phyloP scores from a whole-genome alignment of 805 yeast species.

The Danielozyma ontarioensis region DNA sequence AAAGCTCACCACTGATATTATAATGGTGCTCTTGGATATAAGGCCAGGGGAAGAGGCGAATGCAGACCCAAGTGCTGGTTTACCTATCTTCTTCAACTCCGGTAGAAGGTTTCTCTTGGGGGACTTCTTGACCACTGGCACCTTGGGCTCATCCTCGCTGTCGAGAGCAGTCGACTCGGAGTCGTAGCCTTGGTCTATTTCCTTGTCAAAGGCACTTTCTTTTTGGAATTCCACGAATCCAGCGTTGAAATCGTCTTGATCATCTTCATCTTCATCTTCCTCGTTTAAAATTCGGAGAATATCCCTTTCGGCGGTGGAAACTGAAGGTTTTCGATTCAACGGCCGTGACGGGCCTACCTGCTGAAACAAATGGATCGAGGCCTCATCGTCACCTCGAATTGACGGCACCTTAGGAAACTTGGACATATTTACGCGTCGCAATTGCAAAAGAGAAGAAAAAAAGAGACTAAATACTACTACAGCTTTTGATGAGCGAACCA shows the following conservation, averaged over 20 bases:
- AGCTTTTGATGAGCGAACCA: no score
- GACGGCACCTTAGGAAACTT: no score
- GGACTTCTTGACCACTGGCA: no score
- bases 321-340: slow-evolving; percentile 6
- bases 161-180: slow-evolving; percentile 2
- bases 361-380: slow-evolving; percentile 34
- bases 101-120: no score
- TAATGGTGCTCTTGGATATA: slow-evolving; percentile 1
- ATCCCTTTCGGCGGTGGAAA: no score
- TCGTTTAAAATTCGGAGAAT: slow-evolving; percentile 13
- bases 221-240: not conserved
- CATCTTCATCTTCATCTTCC: slow-evolving; percentile 2
- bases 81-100: slow-evolving; percentile 3
- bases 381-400: slow-evolving; percentile 40
- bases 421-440: no score
- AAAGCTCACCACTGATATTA: slow-evolving; percentile 3
- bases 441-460: no score
- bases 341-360: slow-evolving; percentile 36
- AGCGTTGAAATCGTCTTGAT: slow-evolving; percentile 3
- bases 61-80: no score
- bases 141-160: not conserved
- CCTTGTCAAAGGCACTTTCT: slow-evolving; percentile 7
- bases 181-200: slow-evolving; percentile 7
- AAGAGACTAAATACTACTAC: no score
- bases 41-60: no score